A percentile compares a stretch with the other conserved stretches of the same genome.
Conservation (phyloP, 208 protist genomes). For the Herpetomonas muscarum region DNA sequence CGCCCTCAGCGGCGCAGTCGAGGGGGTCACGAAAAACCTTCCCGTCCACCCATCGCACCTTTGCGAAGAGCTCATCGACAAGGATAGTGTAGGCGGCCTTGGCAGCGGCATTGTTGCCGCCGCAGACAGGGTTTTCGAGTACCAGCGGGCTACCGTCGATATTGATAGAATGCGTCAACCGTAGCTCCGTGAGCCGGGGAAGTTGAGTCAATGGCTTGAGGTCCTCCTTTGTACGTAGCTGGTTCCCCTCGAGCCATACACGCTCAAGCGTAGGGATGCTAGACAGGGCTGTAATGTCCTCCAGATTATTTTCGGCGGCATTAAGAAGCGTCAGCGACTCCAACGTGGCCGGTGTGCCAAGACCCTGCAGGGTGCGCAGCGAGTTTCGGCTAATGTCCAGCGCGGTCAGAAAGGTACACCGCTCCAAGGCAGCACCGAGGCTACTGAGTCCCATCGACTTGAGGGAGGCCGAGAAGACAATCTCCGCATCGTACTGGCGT, state of each 20-base stretch:
- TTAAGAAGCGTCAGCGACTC: constrained; percentile 52
- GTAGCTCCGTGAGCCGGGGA: constrained; percentile 32
- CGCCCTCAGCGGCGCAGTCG: neutral
- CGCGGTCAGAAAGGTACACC: constrained; percentile 34
- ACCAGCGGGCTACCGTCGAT: constrained; percentile 34
- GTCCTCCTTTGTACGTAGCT: constrained; percentile 26
- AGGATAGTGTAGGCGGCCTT: constrained; percentile 26
- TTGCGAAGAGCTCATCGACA: constrained; percentile 18
- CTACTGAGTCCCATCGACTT: constrained; percentile 7
- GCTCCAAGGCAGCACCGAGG: constrained; percentile 35
- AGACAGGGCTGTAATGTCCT: constrained; percentile 29
- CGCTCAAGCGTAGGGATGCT: constrained; percentile 25
- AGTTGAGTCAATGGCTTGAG: constrained; percentile 38
- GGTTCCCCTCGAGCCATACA: constrained; percentile 63
- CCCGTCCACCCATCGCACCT: constrained; percentile 65
- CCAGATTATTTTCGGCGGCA: constrained; percentile 61
- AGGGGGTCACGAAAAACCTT: neutral
- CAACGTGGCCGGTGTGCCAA: constrained; percentile 28
- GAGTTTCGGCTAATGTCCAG: constrained; percentile 68
- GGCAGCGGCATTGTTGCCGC: constrained; percentile 5
- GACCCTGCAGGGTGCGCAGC: constrained; percentile 44
- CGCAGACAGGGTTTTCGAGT: constrained; percentile 78
- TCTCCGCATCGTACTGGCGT: constrained; percentile 58
- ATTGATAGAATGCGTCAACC: constrained; percentile 32
- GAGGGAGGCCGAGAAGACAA: constrained; percentile 38